These are phyloP conservation scores for Pseudogymnoascus sp. DNA, from an alignment of 2,329 filamentous ascomycete genomes.

Conservation along the genomic window DNA sequence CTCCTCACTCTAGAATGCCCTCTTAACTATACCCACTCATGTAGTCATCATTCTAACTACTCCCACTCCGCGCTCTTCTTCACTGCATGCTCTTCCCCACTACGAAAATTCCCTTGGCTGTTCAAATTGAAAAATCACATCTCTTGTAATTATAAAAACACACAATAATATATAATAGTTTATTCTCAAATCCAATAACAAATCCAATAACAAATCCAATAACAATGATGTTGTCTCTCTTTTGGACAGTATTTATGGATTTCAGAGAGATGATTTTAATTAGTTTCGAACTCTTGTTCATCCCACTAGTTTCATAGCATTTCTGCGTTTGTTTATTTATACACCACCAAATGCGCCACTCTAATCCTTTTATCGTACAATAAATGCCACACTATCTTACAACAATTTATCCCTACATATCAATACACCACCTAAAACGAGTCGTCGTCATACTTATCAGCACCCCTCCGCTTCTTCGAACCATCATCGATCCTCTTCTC, in stretches of 20 bases:
- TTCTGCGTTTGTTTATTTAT: neutral
- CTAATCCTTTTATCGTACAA: neutral
- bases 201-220: too few species aligned
- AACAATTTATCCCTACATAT: neutral
- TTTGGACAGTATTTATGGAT: neutral
- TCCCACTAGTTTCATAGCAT: neutral
- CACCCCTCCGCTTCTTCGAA: neutral
- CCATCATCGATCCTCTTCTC: conserved; percentile 22
- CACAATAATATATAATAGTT: too few species aligned
- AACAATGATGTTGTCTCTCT: too few species aligned
- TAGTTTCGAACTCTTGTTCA: neutral
- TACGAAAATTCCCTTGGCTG: too few species aligned
- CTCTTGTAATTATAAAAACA: too few species aligned
- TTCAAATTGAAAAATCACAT: too few species aligned
- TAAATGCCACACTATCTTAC: neutral
- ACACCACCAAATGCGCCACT: neutral
- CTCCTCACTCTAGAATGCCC: too few species aligned
- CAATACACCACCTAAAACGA: neutral
- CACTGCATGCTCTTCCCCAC: too few species aligned
- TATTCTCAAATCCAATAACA: too few species aligned
- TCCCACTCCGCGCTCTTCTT: too few species aligned
- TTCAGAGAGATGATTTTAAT: neutral
- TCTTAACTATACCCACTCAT: too few species aligned
- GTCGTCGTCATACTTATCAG: neutral
- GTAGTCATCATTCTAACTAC: too few species aligned